Conservation (phyloP, 441 rosid genomes). For the Populus hybrid region DNA sequence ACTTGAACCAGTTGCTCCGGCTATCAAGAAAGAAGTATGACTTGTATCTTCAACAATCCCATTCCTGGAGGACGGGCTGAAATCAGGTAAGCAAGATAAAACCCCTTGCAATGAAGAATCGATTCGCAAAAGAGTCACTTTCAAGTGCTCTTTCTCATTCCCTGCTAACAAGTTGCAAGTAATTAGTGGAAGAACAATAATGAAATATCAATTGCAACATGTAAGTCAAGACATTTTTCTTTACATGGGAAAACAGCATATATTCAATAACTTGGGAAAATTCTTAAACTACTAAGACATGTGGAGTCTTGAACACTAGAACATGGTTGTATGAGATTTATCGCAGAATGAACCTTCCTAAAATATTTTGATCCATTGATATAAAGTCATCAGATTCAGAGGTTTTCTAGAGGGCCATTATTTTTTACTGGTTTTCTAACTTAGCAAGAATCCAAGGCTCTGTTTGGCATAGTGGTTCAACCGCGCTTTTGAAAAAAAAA, state of each 20-base stretch:
- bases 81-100: slow-evolving; percentile 99
- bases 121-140: slow-evolving; percentile 98
- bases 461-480: background rate
- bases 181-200: slow-evolving; percentile 10
- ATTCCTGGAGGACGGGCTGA: slow-evolving; percentile 74
- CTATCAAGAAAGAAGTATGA: slow-evolving; percentile 75
- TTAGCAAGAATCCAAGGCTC: background rate
- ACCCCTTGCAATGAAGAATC: slow-evolving; percentile 98
- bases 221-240: background rate
- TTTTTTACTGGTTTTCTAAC: background rate
- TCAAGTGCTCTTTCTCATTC: slow-evolving; percentile 94
- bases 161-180: slow-evolving; percentile 54
- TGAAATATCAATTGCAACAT: background rate
- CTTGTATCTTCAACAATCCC: slow-evolving; percentile 53
- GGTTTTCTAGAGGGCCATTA: slow-evolving; percentile 3
- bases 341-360: background rate
- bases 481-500: background rate
- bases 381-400: background rate
- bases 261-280: background rate
- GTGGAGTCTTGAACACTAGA: no score
- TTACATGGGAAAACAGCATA: slow-evolving; percentile 4
- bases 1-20: slow-evolving; percentile 92
- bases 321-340: background rate
- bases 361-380: background rate
- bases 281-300: background rate